A percentile compares a stretch with the other conserved stretches of the same genome.
These are phyloP conservation scores for Penicillium sp. DNA, from an alignment of 2,329 filamentous ascomycete species.

Conservation along the genomic window DNA sequence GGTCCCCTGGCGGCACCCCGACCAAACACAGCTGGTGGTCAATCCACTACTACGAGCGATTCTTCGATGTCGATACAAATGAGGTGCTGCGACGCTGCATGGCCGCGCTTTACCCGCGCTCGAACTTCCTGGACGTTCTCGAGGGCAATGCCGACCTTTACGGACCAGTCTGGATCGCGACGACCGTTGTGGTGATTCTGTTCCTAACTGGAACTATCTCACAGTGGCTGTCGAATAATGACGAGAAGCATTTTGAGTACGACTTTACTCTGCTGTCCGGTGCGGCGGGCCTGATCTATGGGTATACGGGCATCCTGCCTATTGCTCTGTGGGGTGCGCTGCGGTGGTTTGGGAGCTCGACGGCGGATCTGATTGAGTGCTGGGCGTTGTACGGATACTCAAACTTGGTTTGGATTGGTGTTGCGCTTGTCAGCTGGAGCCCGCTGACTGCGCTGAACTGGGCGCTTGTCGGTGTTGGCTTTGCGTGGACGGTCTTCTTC, in stretches of 20 bases:
- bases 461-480: conserved; percentile 86
- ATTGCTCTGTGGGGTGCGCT: conserved; percentile 82
- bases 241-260: conserved; percentile 76
- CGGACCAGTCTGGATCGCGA: conserved; percentile 98
- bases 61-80: conserved; percentile 96
- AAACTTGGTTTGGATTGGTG: conserved; percentile 96
- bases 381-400: conserved; percentile 95
- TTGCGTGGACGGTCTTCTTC: conserved; percentile 79
- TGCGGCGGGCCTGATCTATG: conserved; percentile 90
- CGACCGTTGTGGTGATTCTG: conserved; percentile 91
- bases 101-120: conserved; percentile 84
- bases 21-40: conserved; percentile 91
- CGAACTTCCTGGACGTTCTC: conserved; percentile 94
- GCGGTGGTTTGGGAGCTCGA: conserved; percentile 94
- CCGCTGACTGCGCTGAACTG: conserved; percentile 86
- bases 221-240: conserved; percentile 74
- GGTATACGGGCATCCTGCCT: conserved; percentile 88
- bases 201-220: conserved; percentile 95
- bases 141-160: conserved; percentile 97
- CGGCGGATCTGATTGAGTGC: conserved; percentile 90
- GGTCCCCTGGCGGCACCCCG: conserved; percentile 44
- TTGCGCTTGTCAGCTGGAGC: conserved; percentile 89
- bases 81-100: conserved; percentile 85
- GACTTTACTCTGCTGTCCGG: conserved; percentile 88
- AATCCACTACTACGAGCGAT: conserved; percentile 91